Evolutionary conservation across 352 stramenopile species (phyloP).

Genomic region (Globisporangium spinosum): DNA sequence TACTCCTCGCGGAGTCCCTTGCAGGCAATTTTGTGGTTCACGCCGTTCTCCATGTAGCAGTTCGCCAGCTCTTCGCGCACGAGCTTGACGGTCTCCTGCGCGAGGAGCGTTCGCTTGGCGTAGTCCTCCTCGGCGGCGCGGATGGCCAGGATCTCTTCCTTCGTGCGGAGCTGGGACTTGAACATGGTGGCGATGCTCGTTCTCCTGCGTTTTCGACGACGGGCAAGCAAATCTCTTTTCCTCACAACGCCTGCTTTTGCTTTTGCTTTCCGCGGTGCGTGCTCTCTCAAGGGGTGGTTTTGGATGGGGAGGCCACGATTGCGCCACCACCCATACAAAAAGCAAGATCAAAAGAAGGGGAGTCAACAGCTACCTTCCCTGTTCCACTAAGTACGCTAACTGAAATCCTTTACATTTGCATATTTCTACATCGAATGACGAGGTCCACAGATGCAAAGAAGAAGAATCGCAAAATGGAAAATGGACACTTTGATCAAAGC

Average conservation of each 20-base stretch:
- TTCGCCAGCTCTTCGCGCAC: conserved; percentile 82
- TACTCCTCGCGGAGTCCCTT: conserved; percentile 83
- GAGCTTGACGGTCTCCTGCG: conserved; percentile 80
- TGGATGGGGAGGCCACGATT: conserved; percentile 20
- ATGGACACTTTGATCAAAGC: conserved; percentile 4
- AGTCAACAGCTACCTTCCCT: background rate
- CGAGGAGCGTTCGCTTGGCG: conserved; percentile 65
- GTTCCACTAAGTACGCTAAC: conserved; percentile 11
- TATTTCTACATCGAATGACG: background rate
- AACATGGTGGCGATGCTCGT: conserved; percentile 32
- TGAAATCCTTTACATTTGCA: background rate
- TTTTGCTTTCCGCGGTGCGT: conserved; percentile 14
- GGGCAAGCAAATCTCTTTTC: conserved; percentile 12
- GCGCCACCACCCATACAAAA: conserved; percentile 18
- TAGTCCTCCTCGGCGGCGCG: conserved; percentile 72
- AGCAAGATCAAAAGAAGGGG: conserved; percentile 9
- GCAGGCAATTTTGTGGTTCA: conserved; percentile 88
- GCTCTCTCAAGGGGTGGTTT: conserved; percentile 14
- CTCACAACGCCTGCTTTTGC: conserved; percentile 6
- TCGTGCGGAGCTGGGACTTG: conserved; percentile 69
- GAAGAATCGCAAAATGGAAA: conserved; percentile 1
- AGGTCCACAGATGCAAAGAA: background rate
- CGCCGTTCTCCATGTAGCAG: conserved; percentile 87
- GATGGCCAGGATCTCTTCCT: conserved; percentile 83
- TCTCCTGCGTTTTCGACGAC: conserved; percentile 10